Evolutionary conservation across 192 early-diverging fungal species (phyloP), one percentile per base, ranked within the genome.

Genomic region (Diversispora epigaea): DNA sequence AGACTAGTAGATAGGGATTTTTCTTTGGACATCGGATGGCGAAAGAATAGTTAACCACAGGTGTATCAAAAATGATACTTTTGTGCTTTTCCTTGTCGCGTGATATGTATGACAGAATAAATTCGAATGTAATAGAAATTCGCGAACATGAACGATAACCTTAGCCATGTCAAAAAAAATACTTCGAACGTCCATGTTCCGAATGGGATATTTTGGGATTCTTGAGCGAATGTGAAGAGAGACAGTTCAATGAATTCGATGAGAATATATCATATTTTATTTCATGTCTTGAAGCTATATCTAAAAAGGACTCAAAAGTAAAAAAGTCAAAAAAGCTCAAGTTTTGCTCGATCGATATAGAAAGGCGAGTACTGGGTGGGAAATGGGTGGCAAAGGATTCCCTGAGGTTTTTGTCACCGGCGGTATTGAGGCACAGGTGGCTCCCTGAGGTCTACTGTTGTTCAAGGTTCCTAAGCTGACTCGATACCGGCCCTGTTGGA

Each of bases 281-380:
- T 50, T 21, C 43, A 19, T 41, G 56, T 39, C 72, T 74, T 64
- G 49, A 58, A 64, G 19, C 14, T 12, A 74, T 74, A 63, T 12
- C 60, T 64, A 74, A 71, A 44, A 74, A 63, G 60, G 73, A 41
- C 8, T 3, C 4, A 74, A 58, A 6, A 25, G 62, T 21, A 12
- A 73, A 46, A 74, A 64, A 74, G 73, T 58, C 14, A 12, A 73
- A 46, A 74, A 64, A 74, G 73, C 73, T 3, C 60, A 63, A 47
- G 19, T 8, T 32, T 64, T 74, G 57, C 57, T 74, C 15, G 73
- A 74, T 52, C 57, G 17, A 60, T 74, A 74, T 74, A 74, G 14
- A 61, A 72, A 75, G 60, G 43, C 73, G 49, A 75, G 61, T 75
- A 64, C n/a, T 66, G 44, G 5, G 66, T 46, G 66, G 66, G 19